A percentile compares a stretch with the other conserved stretches of the same genome.
Evolutionary conservation across 2,329 filamentous ascomycete species (phyloP).

Genomic region (Colletotrichum sp.): DNA sequence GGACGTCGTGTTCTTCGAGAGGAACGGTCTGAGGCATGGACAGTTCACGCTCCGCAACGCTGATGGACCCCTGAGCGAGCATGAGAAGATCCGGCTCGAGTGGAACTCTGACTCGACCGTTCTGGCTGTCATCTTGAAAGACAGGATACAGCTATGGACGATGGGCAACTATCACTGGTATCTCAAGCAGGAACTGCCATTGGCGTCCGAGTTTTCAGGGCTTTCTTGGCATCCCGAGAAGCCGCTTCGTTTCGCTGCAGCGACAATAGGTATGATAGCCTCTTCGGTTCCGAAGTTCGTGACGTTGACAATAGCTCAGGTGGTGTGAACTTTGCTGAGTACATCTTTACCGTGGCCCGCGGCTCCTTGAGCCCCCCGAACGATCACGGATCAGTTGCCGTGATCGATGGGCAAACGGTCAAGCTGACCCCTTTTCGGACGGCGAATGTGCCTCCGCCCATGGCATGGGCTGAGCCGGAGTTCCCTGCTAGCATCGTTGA

Average conservation of each 20-base stretch:
- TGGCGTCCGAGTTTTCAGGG: conserved; percentile 35
- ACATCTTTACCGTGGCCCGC: conserved; percentile 69
- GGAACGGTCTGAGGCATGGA: conserved; percentile 96
- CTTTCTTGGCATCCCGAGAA: conserved; percentile 88
- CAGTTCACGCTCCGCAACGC: conserved; percentile 81
- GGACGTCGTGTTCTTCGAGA: conserved; percentile 93
- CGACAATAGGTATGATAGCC: conserved; percentile 50
- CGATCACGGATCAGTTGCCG: conserved; percentile 80
- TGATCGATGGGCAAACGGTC: conserved; percentile 80
- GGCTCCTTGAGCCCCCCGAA: conserved; percentile 74
- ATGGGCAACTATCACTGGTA: conserved; percentile 99
- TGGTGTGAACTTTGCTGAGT: conserved; percentile 66
- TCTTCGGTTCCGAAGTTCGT: not conserved
- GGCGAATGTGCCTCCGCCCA: conserved; percentile 89
- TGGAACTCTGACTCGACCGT: conserved; percentile 97
- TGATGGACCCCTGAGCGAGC: conserved; percentile 60
- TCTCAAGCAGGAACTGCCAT: conserved; percentile 84
- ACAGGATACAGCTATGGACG: conserved; percentile 91
- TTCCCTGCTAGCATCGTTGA: conserved; percentile 71
- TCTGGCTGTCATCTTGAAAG: conserved; percentile 77
- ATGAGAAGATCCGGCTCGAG: conserved; percentile 67
- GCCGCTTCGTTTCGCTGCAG: conserved; percentile 69
- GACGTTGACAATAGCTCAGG: conserved; percentile 33
- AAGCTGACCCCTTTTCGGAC: conserved; percentile 86
- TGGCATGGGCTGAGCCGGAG: conserved; percentile 79